Base-by-base conservation (phyloP, 352 stramenopile species). In the Pythium folliculosum region DNA sequence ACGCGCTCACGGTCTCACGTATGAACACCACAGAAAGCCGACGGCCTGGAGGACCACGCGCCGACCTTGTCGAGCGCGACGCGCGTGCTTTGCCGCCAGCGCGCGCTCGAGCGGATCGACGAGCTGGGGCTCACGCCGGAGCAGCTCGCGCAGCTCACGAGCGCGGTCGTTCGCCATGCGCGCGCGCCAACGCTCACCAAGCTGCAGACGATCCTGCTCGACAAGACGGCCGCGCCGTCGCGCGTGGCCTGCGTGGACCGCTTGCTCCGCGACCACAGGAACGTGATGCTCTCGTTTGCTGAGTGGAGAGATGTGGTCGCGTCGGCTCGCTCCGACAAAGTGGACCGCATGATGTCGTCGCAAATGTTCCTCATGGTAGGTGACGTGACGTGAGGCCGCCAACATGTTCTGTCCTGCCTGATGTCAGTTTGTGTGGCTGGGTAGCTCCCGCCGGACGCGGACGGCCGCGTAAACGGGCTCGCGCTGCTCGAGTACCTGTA, bases 401-500 rank as follows among this genome's bases (percentile, higher is more conserved):
- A 32, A 2, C 27, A 2, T 32, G 27, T 32, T 6, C 3, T 32
- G 35, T 22, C 12, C 17, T 57, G 14, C 21, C 17, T n/a, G 17
- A 38, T 60, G 6, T 16, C 47, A 22, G 32, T 59, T 55, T 3
- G 6, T 59, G 19, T 13, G 19, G 25, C 8, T 25, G 1, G 0
- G 5, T 45, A 89, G 81, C 61, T 89, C 59, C 56, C 78, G 8
- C 64, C 73, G 23, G 57, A 82, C 14, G 58, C 69, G n/a, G 55
- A 80, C 9, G 58, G 61, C 9, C 75, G 30, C 16, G 56, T 90
- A 9, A 88, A 77, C 45, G 82, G 76, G 0, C 76, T 77, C 17
- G 64, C 69, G 13, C 32, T 90, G 5, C 52, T 90, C 1, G 77
- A 86, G 53, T 89, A 78, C 44, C 17, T 90, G 51, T 73, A 80